Conservation (phyloP, 192 early-diverging fungal genomes). For the Pilaira anomala region DNA sequence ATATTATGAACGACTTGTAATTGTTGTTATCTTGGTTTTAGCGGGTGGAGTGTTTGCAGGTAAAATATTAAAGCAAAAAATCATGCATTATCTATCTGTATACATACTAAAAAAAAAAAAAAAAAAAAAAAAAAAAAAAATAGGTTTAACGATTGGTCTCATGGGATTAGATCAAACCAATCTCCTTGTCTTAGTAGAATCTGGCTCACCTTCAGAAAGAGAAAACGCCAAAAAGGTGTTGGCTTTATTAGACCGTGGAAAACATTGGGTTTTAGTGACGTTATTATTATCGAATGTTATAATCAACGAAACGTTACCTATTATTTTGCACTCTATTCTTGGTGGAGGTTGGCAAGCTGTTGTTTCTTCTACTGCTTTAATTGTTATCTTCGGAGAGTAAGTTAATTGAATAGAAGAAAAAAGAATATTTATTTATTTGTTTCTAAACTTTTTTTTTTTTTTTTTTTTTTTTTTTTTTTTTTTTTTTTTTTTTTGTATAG, state of each 20-base stretch:
- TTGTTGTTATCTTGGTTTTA: slow-evolving; percentile 65
- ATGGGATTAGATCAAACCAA: slow-evolving; percentile 77
- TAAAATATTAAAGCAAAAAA: slow-evolving; percentile 42
- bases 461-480: not conserved
- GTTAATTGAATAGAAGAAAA: slow-evolving; percentile 21
- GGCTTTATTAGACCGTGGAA: slow-evolving; percentile 42
- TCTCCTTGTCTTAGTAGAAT: slow-evolving; percentile 75
- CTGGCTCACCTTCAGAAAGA: slow-evolving; percentile 67
- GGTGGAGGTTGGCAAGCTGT: slow-evolving; percentile 80
- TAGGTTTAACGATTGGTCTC: slow-evolving; percentile 32
- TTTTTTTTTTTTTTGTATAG: slow-evolving; percentile 13
- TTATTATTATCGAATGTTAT: slow-evolving; percentile 91
- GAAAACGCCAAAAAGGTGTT: slow-evolving; percentile 62
- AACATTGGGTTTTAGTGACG: slow-evolving; percentile 92
- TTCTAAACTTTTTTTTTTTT: not conserved
- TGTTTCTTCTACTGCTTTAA: slow-evolving; percentile 80
- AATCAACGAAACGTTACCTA: slow-evolving; percentile 91
- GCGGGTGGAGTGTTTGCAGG: slow-evolving; percentile 81
- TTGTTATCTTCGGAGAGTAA: slow-evolving; percentile 95
- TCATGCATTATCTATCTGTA: not conserved
- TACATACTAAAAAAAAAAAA: too few relatives aligned
- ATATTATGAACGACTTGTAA: slow-evolving; percentile 43
- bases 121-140: slow-evolving; percentile 1
- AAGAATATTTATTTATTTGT: not conserved
- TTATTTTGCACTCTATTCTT: slow-evolving; percentile 73